phyloP scores from a whole-genome alignment of 2,329 filamentous ascomycete species.

The Geosmithia putterillii region DNA sequence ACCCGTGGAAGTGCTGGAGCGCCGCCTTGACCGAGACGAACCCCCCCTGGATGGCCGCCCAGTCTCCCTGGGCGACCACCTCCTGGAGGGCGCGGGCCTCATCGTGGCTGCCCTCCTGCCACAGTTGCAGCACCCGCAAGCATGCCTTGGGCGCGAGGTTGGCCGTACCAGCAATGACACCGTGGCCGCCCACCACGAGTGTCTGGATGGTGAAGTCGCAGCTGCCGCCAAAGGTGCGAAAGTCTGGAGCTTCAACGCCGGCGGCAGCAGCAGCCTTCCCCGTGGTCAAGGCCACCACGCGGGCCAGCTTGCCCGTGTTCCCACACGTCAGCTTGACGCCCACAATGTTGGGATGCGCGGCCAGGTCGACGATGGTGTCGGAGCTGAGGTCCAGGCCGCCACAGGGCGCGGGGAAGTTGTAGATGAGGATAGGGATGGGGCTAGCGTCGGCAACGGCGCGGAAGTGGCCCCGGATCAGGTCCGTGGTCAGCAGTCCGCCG shows the following conservation, averaged over 20 bases:
- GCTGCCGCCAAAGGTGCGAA: slow-evolving; percentile 60
- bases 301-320: slow-evolving; percentile 47
- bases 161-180: slow-evolving; percentile 58
- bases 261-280: slow-evolving; percentile 2
- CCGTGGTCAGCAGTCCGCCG: slow-evolving; percentile 42
- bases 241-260: too few species aligned
- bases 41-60: slow-evolving; percentile 56
- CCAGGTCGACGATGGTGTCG: slow-evolving; percentile 39
- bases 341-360: slow-evolving; percentile 43
- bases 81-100: slow-evolving; percentile 53
- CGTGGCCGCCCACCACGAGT: slow-evolving; percentile 55
- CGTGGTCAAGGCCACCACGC: slow-evolving; percentile 31
- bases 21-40: slow-evolving; percentile 58
- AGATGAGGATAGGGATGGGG: slow-evolving; percentile 47
- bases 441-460: slow-evolving; percentile 42
- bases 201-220: slow-evolving; percentile 65
- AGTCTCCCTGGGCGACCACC: slow-evolving; percentile 54
- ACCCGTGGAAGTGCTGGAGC: slow-evolving; percentile 48
- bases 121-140: slow-evolving; percentile 47
- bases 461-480: slow-evolving; percentile 50
- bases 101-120: slow-evolving; percentile 39
- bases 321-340: slow-evolving; percentile 53
- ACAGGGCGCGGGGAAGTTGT: slow-evolving; percentile 50
- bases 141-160: slow-evolving; percentile 59
- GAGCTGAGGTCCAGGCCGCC: slow-evolving; percentile 45